Evolutionary conservation across 495 filamentous ascomycete species (phyloP).

Genomic region (Penicillium cosmopolitanum): DNA sequence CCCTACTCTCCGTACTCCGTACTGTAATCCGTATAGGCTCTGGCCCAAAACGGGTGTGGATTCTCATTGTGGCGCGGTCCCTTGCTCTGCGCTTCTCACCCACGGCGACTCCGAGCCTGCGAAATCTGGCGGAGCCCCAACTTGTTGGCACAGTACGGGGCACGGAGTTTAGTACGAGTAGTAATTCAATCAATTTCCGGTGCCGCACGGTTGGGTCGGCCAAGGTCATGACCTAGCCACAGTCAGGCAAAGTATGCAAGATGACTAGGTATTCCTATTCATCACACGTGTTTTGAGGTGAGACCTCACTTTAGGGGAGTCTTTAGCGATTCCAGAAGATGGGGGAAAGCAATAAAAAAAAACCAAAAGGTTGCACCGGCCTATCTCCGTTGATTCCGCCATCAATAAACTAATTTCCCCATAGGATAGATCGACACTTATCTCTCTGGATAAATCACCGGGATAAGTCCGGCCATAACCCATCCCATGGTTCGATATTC

Average conservation of each 20-base stretch:
- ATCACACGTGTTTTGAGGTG: background rate
- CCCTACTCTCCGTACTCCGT: background rate
- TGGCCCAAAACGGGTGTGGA: background rate
- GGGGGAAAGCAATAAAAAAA: too few species aligned
- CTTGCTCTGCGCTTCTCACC: background rate
- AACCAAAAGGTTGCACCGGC: background rate
- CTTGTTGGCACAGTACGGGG: background rate
- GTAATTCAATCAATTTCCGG: conserved; percentile 1
- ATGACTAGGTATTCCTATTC: background rate
- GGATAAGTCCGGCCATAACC: background rate
- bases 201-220: background rate
- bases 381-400: background rate
- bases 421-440: too few species aligned
- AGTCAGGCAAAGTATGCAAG: background rate
- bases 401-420: background rate
- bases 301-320: background rate
- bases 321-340: too few species aligned
- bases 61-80: background rate
- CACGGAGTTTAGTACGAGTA: background rate
- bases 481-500: too few species aligned
- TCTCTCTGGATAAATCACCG: background rate
- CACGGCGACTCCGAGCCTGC: conserved; percentile 6
- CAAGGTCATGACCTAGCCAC: background rate
- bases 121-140: background rate
- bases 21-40: too few species aligned